phyloP scores from a whole-genome alignment of 2,329 filamentous ascomycete species.

The Venturia oleaginea region DNA sequence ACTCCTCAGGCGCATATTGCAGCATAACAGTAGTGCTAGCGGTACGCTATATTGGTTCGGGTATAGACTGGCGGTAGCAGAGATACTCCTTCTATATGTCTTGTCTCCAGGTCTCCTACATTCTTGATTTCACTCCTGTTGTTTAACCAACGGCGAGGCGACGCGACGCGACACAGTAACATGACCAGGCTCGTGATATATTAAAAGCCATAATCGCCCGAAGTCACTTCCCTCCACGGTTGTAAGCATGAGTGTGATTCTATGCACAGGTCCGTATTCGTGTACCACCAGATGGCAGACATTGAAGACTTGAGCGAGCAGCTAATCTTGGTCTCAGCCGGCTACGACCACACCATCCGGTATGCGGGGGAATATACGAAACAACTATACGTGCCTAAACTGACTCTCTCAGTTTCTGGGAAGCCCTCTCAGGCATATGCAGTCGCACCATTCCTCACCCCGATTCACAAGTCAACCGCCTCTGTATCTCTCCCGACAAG shows the following conservation, averaged over 20 bases:
- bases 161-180: neutral
- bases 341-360: constrained; percentile 70
- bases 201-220: neutral
- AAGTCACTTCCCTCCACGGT: neutral
- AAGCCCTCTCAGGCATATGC: constrained; percentile 94
- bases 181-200: neutral
- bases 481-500: constrained; percentile 98
- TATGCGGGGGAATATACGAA: constrained; percentile 24
- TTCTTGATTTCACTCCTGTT: too few species aligned
- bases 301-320: constrained; percentile 10
- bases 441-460: constrained; percentile 96
- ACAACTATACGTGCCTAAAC: neutral
- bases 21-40: too few species aligned
- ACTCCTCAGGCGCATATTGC: too few species aligned
- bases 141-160: neutral
- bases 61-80: neutral
- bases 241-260: constrained; percentile 47
- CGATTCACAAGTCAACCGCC: constrained; percentile 94
- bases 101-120: too few species aligned
- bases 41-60: neutral
- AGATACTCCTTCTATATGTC: too few species aligned
- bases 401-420: constrained; percentile 64
- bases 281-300: constrained; percentile 12
- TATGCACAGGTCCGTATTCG: constrained; percentile 54
- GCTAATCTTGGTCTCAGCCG: constrained; percentile 37